A percentile compares a stretch with the other conserved stretches of the same genome.
These are phyloP conservation scores for Mycena venus DNA, from an alignment of 768 basidiomycete genomes.

Conservation along the genomic window DNA sequence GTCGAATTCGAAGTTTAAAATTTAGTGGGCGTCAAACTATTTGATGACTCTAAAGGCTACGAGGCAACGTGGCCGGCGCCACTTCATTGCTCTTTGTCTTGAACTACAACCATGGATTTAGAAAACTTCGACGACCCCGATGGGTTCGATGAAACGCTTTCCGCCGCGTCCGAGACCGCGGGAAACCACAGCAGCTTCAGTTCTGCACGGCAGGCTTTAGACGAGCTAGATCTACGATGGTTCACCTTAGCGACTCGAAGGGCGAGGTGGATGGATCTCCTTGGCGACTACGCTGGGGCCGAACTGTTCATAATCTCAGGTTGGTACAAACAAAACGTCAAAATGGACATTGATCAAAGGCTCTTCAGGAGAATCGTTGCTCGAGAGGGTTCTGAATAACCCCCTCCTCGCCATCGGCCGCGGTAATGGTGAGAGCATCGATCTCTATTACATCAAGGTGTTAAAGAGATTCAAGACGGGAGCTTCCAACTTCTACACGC, in stretches of 20 bases:
- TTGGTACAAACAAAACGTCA: not conserved
- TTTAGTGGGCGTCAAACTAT: not conserved
- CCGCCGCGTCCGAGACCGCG: too few species aligned
- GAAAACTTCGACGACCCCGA: slow-evolving; percentile 51
- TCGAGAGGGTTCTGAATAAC: slow-evolving; percentile 72
- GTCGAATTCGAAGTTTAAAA: not conserved
- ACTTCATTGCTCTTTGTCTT: not conserved
- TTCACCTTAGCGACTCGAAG: slow-evolving; percentile 42
- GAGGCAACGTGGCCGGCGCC: not conserved
- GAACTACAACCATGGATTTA: slow-evolving; percentile 47
- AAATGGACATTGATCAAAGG: slow-evolving; percentile 2
- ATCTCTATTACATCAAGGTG: not conserved
- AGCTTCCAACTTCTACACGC: slow-evolving; percentile 79
- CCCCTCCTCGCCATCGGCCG: slow-evolving; percentile 70
- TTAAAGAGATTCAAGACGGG: slow-evolving; percentile 50
- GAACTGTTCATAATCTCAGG: slow-evolving; percentile 72
- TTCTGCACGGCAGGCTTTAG: slow-evolving; percentile 41
- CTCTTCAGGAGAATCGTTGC: slow-evolving; percentile 69
- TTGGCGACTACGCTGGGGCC: slow-evolving; percentile 78
- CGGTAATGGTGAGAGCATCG: slow-evolving; percentile 50
- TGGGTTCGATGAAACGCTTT: not conserved
- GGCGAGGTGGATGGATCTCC: slow-evolving; percentile 75
- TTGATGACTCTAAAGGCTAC: not conserved
- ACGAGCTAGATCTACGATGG: slow-evolving; percentile 53
- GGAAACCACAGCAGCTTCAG: not conserved